Evolutionary conservation across 2,329 filamentous ascomycete genomes (phyloP).

Genomic region (Penicillium sp.): DNA sequence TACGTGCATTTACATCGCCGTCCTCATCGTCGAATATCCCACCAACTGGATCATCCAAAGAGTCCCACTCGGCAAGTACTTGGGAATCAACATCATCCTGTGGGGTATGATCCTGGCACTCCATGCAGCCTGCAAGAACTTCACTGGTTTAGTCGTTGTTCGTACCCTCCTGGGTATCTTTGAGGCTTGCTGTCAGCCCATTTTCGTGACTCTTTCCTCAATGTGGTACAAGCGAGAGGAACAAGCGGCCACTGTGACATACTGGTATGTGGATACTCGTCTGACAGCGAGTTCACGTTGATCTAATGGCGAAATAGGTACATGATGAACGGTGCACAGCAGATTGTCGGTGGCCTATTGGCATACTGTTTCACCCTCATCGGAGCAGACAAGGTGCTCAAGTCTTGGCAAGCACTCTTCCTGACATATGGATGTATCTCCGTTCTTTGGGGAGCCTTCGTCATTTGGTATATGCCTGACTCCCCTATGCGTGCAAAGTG

Average conservation of each 20-base stretch:
- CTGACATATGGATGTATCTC: slow-evolving; percentile 64
- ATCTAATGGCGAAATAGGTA: slow-evolving; percentile 45
- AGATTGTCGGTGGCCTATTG: slow-evolving; percentile 69
- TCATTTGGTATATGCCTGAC: slow-evolving; percentile 65
- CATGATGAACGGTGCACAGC: slow-evolving; percentile 74
- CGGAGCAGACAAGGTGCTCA: slow-evolving; percentile 51
- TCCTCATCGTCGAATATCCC: slow-evolving; percentile 70
- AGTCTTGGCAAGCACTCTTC: slow-evolving; percentile 70
- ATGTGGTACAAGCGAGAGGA: slow-evolving; percentile 73
- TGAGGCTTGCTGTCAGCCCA: slow-evolving; percentile 68
- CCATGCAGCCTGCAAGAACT: slow-evolving; percentile 62
- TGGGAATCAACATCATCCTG: slow-evolving; percentile 61
- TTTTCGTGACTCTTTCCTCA: slow-evolving; percentile 64
- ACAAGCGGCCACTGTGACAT: slow-evolving; percentile 65
- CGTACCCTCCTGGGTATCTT: slow-evolving; percentile 69
- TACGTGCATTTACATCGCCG: slow-evolving; percentile 71
- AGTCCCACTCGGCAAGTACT: slow-evolving; percentile 67
- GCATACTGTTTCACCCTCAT: slow-evolving; percentile 59
- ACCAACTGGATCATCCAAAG: slow-evolving; percentile 65
- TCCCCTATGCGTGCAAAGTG: slow-evolving; percentile 71
- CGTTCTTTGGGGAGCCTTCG: slow-evolving; percentile 64
- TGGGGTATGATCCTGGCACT: slow-evolving; percentile 64
- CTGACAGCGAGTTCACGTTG: rapidly evolving
- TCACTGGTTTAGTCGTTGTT: slow-evolving; percentile 58
- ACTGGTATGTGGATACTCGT: slow-evolving; percentile 52